Conservation (phyloP, 805 yeast species). For the Pichia ethanolica region DNA sequence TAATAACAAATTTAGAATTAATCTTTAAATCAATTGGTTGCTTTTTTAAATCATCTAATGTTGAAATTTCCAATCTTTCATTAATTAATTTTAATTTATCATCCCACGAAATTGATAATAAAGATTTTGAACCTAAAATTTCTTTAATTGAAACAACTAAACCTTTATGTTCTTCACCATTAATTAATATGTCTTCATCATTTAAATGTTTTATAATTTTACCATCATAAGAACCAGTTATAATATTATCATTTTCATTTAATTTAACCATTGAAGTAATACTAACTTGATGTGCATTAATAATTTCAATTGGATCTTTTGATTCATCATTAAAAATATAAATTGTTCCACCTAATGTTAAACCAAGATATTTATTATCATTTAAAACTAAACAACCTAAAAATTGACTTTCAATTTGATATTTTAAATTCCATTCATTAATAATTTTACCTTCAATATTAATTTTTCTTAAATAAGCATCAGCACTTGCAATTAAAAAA, state of each 20-base stretch:
- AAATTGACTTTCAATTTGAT: slow-evolving; percentile 55
- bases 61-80: slow-evolving; percentile 12
- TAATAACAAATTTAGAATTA: slow-evolving; percentile 30
- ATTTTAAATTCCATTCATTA: slow-evolving; percentile 45
- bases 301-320: slow-evolving; percentile 30
- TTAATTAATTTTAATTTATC: slow-evolving; percentile 48
- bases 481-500: slow-evolving; percentile 82
- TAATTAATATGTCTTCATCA: slow-evolving; percentile 28
- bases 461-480: slow-evolving; percentile 66
- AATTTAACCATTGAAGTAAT: slow-evolving; percentile 51
- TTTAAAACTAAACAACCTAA: slow-evolving; percentile 59
- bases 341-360: slow-evolving; percentile 67
- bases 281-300: slow-evolving; percentile 77
- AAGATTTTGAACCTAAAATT: slow-evolving; percentile 15
- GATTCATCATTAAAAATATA: slow-evolving; percentile 45
- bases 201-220: slow-evolving; percentile 53
- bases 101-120: slow-evolving; percentile 70
- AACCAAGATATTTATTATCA: slow-evolving; percentile 50
- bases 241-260: slow-evolving; percentile 16
- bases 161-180: slow-evolving; percentile 49
- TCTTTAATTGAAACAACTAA: slow-evolving; percentile 48
- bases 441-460: slow-evolving; percentile 38
- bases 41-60: slow-evolving; percentile 31
- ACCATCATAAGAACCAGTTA: slow-evolving; percentile 83
- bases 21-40: slow-evolving; percentile 44